Conservation (phyloP, 345 rosid species). For the Corchorus olitorius region DNA sequence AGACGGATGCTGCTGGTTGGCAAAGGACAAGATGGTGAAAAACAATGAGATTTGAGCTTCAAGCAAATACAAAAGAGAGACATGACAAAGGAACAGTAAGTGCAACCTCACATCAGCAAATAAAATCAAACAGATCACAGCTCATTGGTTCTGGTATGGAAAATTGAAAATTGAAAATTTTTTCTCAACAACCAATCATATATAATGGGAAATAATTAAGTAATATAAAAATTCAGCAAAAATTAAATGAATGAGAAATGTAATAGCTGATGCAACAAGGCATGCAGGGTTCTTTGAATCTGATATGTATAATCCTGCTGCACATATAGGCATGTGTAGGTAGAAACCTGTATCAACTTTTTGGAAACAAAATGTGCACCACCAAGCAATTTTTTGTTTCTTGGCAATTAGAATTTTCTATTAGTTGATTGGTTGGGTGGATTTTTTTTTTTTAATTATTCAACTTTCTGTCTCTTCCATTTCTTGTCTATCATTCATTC, state of each 20-base stretch:
- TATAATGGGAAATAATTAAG: background rate
- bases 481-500: background rate
- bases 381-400: background rate
- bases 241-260: conserved; percentile 1
- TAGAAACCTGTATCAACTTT: conserved; percentile 23
- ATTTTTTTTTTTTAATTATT: background rate
- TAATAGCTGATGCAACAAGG: conserved; percentile 14
- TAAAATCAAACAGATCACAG: conserved; percentile 21
- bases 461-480: conserved; percentile 17
- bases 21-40: background rate
- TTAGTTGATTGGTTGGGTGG: conserved; percentile 11
- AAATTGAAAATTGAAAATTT: conserved; percentile 7
- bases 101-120: conserved; percentile 9
- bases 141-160: conserved; percentile 11
- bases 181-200: conserved; percentile 24
- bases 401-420: background rate
- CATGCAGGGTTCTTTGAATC: conserved; percentile 6
- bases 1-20: background rate
- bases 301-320: background rate
- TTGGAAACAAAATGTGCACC: conserved; percentile 10
- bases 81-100: conserved; percentile 13
- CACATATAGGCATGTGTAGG: background rate
- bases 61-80: conserved; percentile 2
- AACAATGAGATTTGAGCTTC: background rate
- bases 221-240: background rate